These are phyloP conservation scores for Boletus pseudo-olivaceus DNA, from an alignment of 768 basidiomycete species.

Conservation along the genomic window DNA sequence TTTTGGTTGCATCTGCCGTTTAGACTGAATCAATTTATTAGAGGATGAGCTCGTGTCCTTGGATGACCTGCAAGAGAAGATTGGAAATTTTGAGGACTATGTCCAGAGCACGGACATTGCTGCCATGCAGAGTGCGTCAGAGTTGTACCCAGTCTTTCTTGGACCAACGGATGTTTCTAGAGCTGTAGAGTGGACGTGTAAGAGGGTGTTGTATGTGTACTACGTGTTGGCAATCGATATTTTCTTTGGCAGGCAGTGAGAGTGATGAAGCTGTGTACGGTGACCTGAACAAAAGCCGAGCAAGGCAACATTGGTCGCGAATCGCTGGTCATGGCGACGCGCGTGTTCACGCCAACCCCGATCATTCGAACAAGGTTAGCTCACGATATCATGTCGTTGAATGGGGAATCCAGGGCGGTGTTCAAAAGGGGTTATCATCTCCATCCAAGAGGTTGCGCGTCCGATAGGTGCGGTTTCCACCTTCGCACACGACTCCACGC, in stretches of 20 bases:
- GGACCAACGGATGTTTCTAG: slow-evolving; percentile 13
- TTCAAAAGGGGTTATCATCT: slow-evolving; percentile 11
- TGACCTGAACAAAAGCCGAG: slow-evolving; percentile 13
- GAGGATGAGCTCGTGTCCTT: slow-evolving; percentile 95
- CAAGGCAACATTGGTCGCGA: neutral
- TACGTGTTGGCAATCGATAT: neutral
- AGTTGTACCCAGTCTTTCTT: neutral
- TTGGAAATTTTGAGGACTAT: slow-evolving; percentile 80
- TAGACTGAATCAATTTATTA: slow-evolving; percentile 27
- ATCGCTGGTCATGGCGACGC: neutral
- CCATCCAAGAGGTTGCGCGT: slow-evolving; percentile 5
- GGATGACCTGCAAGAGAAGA: slow-evolving; percentile 90
- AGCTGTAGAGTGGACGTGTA: slow-evolving; percentile 15
- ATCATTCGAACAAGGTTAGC: slow-evolving; percentile 34
- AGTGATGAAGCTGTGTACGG: slow-evolving; percentile 18
- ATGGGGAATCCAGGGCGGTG: slow-evolving; percentile 20
- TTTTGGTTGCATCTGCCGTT: neutral
- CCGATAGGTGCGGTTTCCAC: slow-evolving; percentile 15
- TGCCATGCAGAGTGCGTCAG: slow-evolving; percentile 81
- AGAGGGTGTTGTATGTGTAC: neutral
- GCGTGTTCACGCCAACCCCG: slow-evolving; percentile 12
- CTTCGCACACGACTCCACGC: slow-evolving; percentile 8
- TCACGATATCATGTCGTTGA: slow-evolving; percentile 5
- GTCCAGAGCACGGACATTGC: slow-evolving; percentile 90
- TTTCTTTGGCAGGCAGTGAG: neutral